phyloP scores from a whole-genome alignment of 148 eudicot genomes.

The Agrostemma githago region DNA sequence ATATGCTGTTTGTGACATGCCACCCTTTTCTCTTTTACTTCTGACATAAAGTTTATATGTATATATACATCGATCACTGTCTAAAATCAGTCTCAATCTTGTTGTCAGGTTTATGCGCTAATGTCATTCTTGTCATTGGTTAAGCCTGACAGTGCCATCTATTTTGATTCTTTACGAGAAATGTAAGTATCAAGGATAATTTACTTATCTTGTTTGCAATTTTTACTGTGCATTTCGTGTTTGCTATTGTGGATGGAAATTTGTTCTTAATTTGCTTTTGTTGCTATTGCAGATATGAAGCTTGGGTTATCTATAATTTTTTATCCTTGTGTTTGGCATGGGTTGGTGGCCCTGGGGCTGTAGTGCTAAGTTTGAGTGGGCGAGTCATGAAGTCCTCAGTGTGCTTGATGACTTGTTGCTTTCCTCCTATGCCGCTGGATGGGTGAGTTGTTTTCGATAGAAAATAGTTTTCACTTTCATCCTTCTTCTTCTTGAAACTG shows the following conservation, averaged over 20 bases:
- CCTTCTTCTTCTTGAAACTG: background rate
- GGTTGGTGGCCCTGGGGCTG: slow-evolving; percentile 99
- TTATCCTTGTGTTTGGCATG: slow-evolving; percentile 90
- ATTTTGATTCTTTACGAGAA: slow-evolving; percentile 86
- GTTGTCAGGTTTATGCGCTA: slow-evolving; percentile 77
- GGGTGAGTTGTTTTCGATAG: slow-evolving; percentile 54
- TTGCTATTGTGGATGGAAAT: background rate
- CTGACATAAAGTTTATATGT: background rate
- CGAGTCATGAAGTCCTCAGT: slow-evolving; percentile 78
- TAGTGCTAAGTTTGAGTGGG: slow-evolving; percentile 81
- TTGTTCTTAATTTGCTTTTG: background rate
- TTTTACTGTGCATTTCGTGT: background rate
- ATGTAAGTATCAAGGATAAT: slow-evolving; percentile 50
- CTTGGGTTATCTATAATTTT: slow-evolving; percentile 98
- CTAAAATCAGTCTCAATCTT: slow-evolving; percentile 5
- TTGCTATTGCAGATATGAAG: slow-evolving; percentile 75
- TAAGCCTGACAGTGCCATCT: slow-evolving; percentile 65
- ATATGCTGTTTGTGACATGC: background rate
- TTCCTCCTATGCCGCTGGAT: slow-evolving; percentile 84
- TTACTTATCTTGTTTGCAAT: slow-evolving; percentile 1
- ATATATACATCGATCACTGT: background rate
- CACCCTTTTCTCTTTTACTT: background rate
- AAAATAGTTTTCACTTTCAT: background rate
- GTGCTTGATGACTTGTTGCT: slow-evolving; percentile 90
- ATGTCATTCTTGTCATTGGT: slow-evolving; percentile 86